Conservation (phyloP, 2,329 filamentous ascomycete species). For the Septoria linicola region DNA sequence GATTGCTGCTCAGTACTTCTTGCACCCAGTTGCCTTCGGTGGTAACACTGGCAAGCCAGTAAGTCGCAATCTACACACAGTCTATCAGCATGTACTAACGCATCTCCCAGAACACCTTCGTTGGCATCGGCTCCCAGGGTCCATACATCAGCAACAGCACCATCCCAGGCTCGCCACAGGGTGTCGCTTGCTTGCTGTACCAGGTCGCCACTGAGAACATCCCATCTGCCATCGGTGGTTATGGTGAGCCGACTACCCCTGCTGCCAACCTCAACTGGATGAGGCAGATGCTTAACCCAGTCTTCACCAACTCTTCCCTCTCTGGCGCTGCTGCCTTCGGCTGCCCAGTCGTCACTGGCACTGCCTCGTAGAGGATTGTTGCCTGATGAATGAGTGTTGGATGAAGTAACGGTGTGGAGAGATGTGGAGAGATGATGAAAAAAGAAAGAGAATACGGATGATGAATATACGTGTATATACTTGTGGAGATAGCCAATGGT, state of each 20-base stretch:
- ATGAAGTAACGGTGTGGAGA: too few relatives aligned
- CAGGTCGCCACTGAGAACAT: constrained; percentile 39
- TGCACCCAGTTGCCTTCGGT: constrained; percentile 46
- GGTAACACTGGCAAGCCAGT: constrained; percentile 43
- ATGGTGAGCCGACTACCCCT: constrained; percentile 7
- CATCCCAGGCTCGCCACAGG: constrained; percentile 32
- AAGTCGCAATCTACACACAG: not conserved
- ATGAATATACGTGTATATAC: too few relatives aligned
- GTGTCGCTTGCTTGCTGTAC: constrained; percentile 44
- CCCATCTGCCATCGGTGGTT: constrained; percentile 21
- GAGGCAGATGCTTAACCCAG: constrained; percentile 20
- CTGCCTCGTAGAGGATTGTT: constrained; percentile 5
- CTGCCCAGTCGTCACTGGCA: constrained; percentile 12
- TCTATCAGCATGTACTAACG: not conserved
- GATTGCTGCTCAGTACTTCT: constrained; percentile 44
- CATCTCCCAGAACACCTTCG: constrained; percentile 31
- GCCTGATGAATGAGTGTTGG: too few relatives aligned
- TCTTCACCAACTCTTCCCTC: constrained; percentile 14
- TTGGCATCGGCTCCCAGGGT: constrained; percentile 38
- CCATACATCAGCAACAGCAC: constrained; percentile 40
- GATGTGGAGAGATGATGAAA: too few relatives aligned
- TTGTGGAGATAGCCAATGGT: too few relatives aligned
- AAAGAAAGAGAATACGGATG: too few relatives aligned
- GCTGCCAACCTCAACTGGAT: constrained; percentile 16
- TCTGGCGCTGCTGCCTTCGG: constrained; percentile 7